Evolutionary conservation across 1,284 basidiomycete species (phyloP).

Genomic region (Cutaneotrichosporon cutaneum): DNA sequence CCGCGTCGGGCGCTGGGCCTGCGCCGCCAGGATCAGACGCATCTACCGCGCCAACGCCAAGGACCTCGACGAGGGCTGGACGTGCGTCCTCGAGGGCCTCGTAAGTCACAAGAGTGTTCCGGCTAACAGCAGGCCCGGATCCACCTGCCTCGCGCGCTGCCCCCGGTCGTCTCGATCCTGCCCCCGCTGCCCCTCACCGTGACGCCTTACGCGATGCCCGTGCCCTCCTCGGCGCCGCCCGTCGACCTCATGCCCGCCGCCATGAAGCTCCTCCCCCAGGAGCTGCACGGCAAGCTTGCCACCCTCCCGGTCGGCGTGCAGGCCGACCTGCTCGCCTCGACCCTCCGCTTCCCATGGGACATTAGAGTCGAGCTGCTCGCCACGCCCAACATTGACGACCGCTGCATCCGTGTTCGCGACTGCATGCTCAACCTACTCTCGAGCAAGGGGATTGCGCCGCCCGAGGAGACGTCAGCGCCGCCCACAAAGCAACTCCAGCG

Average conservation of each 20-base stretch:
- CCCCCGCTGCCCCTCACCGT: conserved; percentile 38
- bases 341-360: conserved; percentile 43
- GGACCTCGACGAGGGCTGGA: conserved; percentile 27
- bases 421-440: conserved; percentile 30
- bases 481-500: conserved; percentile 7
- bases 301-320: conserved; percentile 36
- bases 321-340: conserved; percentile 43
- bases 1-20: conserved; percentile 46
- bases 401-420: conserved; percentile 33
- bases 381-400: conserved; percentile 34
- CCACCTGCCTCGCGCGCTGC: conserved; percentile 42
- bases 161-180: conserved; percentile 45
- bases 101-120: conserved; percentile 22
- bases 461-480: conserved; percentile 19
- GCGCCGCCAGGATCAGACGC: conserved; percentile 45
- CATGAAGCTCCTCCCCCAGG: conserved; percentile 33
- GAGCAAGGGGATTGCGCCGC: conserved; percentile 27
- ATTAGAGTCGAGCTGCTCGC: conserved; percentile 39
- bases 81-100: conserved; percentile 41
- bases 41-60: conserved; percentile 31
- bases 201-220: conserved; percentile 40
- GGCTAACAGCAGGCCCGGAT: conserved; percentile 33
- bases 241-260: conserved; percentile 39
- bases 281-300: conserved; percentile 39
- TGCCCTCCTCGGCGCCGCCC: conserved; percentile 25